Evolutionary conservation across 345 rosid genomes (phyloP).

Genomic region (Theobroma cacao): DNA sequence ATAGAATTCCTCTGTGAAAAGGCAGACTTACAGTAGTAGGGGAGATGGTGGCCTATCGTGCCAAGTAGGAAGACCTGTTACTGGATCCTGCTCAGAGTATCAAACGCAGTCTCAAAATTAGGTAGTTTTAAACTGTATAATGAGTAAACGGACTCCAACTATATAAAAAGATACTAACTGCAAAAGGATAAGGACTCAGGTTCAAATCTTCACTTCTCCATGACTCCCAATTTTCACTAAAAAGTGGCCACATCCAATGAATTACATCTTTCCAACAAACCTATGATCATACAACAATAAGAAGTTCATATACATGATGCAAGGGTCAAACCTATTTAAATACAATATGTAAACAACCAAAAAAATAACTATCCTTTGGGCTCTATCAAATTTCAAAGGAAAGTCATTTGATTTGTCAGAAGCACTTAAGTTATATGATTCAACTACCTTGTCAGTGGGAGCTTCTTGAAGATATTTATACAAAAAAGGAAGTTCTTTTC

Average conservation of each 20-base stretch:
- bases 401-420: neutral
- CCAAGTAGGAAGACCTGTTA: constrained; percentile 79
- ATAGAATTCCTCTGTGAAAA: neutral
- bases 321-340: neutral
- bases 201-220: constrained; percentile 80
- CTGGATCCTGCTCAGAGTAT: constrained; percentile 68
- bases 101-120: neutral
- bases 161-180: constrained; percentile 43
- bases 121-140: neutral
- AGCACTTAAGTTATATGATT: neutral
- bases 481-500: constrained; percentile 54
- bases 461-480: constrained; percentile 71
- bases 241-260: constrained; percentile 99
- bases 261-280: constrained; percentile 81
- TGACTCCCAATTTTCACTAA: constrained; percentile 68
- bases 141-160: neutral
- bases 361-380: neutral
- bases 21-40: constrained; percentile 58
- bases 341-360: neutral
- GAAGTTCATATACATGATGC: neutral
- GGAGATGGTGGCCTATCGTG: constrained; percentile 65
- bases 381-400: neutral
- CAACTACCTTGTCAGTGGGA: constrained; percentile 56
- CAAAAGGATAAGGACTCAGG: constrained; percentile 73
- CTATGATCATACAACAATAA: constrained; percentile 23